phyloP scores from a whole-genome alignment of 2,329 filamentous ascomycete species.

The Alternaria consortialis region DNA sequence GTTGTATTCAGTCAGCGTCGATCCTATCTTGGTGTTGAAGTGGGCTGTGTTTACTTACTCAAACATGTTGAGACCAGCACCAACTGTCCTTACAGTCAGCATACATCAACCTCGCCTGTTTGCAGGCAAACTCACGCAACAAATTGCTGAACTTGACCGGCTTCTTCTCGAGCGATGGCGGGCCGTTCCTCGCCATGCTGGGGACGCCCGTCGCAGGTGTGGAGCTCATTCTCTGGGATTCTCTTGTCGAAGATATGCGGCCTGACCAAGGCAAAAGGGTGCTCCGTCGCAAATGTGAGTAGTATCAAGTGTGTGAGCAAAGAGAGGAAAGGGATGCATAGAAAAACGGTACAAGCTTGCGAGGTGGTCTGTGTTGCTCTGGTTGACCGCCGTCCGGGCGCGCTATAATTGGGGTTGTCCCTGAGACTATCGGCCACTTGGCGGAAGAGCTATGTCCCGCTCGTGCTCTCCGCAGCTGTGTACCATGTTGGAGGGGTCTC shows the following conservation, averaged over 20 bases:
- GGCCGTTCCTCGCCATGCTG: conserved; percentile 46
- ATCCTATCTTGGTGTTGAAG: conserved; percentile 9
- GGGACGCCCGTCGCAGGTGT: conserved; percentile 57
- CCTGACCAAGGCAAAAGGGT: conserved; percentile 97
- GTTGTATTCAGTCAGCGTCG: conserved; percentile 21
- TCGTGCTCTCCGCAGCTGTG: conserved; percentile 1
- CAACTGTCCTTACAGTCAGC: conserved; percentile 63
- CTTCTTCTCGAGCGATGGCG: conserved; percentile 89
- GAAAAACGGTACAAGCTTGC: conserved; percentile 26
- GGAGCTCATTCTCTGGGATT: conserved; percentile 63
- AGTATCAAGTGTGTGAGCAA: conserved; percentile 24
- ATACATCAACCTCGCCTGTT: neutral
- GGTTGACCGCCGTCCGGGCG: conserved; percentile 24
- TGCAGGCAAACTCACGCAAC: conserved; percentile 67
- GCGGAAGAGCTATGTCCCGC: conserved; percentile 10
- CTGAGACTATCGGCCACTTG: conserved; percentile 20
- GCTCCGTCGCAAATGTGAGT: conserved; percentile 75
- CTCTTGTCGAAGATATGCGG: conserved; percentile 65
- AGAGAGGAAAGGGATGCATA: conserved; percentile 23
- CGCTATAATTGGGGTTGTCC: conserved; percentile 27
- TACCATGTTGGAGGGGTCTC: neutral
- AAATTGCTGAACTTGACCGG: conserved; percentile 99
- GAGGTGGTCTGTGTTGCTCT: conserved; percentile 36
- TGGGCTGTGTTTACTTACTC: conserved; percentile 64
- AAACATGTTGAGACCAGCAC: conserved; percentile 94